A percentile compares a stretch with the other conserved stretches of the same genome.
These are phyloP conservation scores for Dioszegia aurantiaca DNA, from an alignment of 768 basidiomycete genomes.

Conservation along the genomic window DNA sequence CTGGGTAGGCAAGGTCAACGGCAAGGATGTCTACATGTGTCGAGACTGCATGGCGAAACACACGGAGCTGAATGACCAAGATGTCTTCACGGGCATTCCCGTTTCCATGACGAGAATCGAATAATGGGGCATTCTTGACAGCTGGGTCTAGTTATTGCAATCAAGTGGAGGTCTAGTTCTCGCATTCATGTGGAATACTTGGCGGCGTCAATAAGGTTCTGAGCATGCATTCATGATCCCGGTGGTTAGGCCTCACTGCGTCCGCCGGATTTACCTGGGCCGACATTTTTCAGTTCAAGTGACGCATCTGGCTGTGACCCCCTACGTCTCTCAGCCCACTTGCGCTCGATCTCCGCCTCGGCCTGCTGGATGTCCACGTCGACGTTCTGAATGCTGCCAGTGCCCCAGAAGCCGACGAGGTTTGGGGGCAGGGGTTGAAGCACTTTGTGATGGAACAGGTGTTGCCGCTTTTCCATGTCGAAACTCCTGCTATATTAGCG, in stretches of 20 bases:
- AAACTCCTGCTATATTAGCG: conserved; percentile 32
- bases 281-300: conserved; percentile 21
- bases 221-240: too few species aligned
- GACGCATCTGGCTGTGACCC: conserved; percentile 2
- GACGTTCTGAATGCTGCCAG: conserved; percentile 26
- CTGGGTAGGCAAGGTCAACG: not conserved
- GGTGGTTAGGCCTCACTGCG: too few species aligned
- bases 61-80: too few species aligned
- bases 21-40: not conserved
- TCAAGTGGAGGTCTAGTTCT: too few species aligned
- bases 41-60: not conserved
- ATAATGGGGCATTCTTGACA: too few species aligned
- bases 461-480: conserved; percentile 56
- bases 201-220: too few species aligned
- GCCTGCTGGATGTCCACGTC: conserved; percentile 39
- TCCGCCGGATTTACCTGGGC: too few species aligned
- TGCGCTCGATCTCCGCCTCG: conserved; percentile 37
- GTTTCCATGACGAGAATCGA: too few species aligned
- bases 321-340: conserved; percentile 21
- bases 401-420: conserved; percentile 43
- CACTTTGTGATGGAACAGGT: conserved; percentile 52
- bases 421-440: conserved; percentile 47
- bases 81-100: too few species aligned
- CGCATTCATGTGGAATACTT: not conserved
- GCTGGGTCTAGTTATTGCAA: too few species aligned